These are phyloP conservation scores for Candida coquimbonensis DNA, from an alignment of 805 yeast species.

Conservation along the genomic window DNA sequence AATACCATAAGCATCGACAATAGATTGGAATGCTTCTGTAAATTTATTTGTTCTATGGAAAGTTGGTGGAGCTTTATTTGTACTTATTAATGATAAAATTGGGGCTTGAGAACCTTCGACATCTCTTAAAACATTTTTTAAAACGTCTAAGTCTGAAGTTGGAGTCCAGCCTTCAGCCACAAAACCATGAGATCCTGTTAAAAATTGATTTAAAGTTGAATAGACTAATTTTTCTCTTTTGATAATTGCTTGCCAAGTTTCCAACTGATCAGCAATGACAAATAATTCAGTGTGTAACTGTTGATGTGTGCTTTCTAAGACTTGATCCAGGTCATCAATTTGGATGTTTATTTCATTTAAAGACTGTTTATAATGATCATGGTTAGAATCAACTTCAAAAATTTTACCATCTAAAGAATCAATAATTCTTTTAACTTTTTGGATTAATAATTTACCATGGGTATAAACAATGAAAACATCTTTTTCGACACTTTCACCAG, in stretches of 20 bases:
- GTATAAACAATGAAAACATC: conserved; percentile 85
- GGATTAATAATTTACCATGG: conserved; percentile 73
- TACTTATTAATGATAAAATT: conserved; percentile 50
- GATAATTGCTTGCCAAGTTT: conserved; percentile 62
- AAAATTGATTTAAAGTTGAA: conserved; percentile 71
- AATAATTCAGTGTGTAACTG: conserved; percentile 73
- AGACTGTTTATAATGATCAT: conserved; percentile 29
- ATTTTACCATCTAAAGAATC: conserved; percentile 85
- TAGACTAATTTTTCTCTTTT: conserved; percentile 81
- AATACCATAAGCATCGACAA: conserved; percentile 93
- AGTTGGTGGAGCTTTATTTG: conserved; percentile 90
- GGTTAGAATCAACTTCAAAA: conserved; percentile 44
- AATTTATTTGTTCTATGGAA: conserved; percentile 92
- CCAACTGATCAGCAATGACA: conserved; percentile 67
- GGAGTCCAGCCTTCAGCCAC: conserved; percentile 98
- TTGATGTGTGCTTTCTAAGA: conserved; percentile 54
- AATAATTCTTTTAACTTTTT: conserved; percentile 72
- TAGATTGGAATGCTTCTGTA: conserved; percentile 85
- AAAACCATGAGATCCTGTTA: conserved; percentile 77
- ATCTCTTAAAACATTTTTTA: conserved; percentile 60
- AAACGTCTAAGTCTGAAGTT: conserved; percentile 57
- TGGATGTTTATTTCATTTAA: conserved; percentile 15
- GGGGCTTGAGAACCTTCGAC: conserved; percentile 31
- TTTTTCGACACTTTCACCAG: conserved; percentile 55
- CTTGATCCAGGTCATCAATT: conserved; percentile 45